Conservation (phyloP, 2,329 filamentous ascomycete genomes). For the Aspergillus thermomutatus region DNA sequence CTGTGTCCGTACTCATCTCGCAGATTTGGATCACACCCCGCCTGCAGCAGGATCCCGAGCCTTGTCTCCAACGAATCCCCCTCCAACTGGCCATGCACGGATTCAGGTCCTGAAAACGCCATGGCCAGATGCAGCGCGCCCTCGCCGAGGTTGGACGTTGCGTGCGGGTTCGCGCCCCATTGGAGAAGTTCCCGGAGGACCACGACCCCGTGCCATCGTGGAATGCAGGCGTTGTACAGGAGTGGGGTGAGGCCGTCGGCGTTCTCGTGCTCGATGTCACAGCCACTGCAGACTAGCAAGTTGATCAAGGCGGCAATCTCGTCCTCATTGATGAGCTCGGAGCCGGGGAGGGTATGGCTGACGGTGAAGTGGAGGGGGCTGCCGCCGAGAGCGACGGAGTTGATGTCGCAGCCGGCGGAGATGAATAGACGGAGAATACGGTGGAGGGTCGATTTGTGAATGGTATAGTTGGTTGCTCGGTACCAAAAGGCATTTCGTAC, state of each 20-base stretch:
- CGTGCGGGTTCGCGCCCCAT: background rate
- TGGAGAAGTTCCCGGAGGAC: background rate
- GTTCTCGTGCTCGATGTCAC: background rate
- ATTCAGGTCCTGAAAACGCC: background rate
- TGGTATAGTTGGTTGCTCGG: background rate
- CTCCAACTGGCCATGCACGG: background rate
- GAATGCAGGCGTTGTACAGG: background rate
- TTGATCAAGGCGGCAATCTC: background rate
- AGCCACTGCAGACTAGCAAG: background rate
- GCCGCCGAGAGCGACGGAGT: background rate
- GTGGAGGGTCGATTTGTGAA: background rate
- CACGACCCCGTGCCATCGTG: background rate
- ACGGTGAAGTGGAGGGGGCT: background rate
- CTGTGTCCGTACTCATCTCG: background rate
- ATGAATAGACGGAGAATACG: background rate
- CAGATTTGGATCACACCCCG: background rate
- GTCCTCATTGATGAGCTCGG: background rate
- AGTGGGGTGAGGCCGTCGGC: background rate
- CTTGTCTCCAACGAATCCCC: background rate
- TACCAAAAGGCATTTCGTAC: background rate
- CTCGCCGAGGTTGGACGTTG: background rate
- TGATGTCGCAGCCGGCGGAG: background rate
- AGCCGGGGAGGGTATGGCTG: background rate
- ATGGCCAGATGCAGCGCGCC: background rate
- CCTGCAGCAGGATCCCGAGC: background rate